Percentiles rank a stretch among this genome's conserved stretches.
phyloP scores from a whole-genome alignment of 257 asterid species.

The Cinchona pubescens region DNA sequence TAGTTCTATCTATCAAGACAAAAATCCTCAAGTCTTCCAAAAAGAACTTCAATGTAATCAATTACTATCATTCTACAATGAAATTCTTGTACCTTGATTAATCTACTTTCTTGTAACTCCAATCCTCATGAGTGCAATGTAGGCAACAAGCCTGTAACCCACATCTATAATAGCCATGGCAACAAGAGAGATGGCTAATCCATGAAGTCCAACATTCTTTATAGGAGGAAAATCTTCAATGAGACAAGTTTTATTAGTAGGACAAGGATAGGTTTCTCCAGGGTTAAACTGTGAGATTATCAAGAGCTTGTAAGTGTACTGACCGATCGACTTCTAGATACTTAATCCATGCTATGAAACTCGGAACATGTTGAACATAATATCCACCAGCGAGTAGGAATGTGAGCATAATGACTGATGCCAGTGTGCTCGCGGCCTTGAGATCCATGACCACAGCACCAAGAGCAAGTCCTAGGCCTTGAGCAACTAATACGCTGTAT shows the following conservation, averaged over 20 bases:
- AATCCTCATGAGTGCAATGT: conserved; percentile 70
- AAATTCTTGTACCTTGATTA: too few relatives aligned
- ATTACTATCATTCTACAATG: neutral
- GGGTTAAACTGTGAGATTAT: conserved; percentile 45
- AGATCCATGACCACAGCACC: conserved; percentile 71
- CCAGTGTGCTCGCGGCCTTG: conserved; percentile 52
- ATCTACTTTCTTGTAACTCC: conserved; percentile 55
- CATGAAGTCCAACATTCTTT: conserved; percentile 52
- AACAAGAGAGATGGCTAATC: conserved; percentile 21
- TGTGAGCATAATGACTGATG: conserved; percentile 55
- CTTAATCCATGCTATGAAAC: conserved; percentile 60
- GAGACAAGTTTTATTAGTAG: conserved; percentile 27
- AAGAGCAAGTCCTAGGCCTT: conserved; percentile 74
- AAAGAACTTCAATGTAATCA: neutral
- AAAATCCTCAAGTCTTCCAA: neutral
- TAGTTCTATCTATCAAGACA: neutral
- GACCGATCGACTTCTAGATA: conserved; percentile 55
- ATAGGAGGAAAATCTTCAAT: conserved; percentile 57
- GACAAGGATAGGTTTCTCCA: conserved; percentile 50
- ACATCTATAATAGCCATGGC: conserved; percentile 63
- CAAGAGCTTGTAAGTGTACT: conserved; percentile 59
- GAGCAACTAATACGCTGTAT: conserved; percentile 47
- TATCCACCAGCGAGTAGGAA: conserved; percentile 65
- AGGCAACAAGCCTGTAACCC: conserved; percentile 62
- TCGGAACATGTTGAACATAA: conserved; percentile 60